A percentile compares a stretch with the other conserved stretches of the same genome.
Evolutionary conservation across 768 basidiomycete species (phyloP).

Genomic region (Chalciporus pseudorubinellus): DNA sequence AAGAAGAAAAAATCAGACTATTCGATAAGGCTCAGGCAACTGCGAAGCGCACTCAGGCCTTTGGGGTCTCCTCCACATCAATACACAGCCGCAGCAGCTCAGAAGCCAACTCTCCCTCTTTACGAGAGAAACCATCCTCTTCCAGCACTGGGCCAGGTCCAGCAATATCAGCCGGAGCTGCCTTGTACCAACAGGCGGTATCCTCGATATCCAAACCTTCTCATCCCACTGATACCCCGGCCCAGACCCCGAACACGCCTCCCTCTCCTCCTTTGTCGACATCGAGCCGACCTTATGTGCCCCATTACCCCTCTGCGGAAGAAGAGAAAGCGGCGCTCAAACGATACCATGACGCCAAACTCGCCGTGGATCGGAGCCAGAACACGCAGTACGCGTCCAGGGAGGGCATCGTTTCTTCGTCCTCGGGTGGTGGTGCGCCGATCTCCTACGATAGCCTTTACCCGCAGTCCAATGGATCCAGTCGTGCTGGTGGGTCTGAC

Average conservation of each 20-base stretch:
- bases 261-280: constrained; percentile 27
- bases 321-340: constrained; percentile 72
- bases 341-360: constrained; percentile 68
- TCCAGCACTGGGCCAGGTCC: constrained; percentile 14
- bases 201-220: constrained; percentile 33
- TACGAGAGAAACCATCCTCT: constrained; percentile 16
- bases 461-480: constrained; percentile 36
- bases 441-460: constrained; percentile 65
- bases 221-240: constrained; percentile 12
- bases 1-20: constrained; percentile 73
- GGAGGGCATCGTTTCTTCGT: constrained; percentile 19
- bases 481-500: constrained; percentile 27
- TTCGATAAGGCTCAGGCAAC: constrained; percentile 66
- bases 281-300: constrained; percentile 26
- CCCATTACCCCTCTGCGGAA: constrained; percentile 60
- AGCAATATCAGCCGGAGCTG: constrained; percentile 40
- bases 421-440: constrained; percentile 36
- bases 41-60: constrained; percentile 57
- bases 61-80: constrained; percentile 27
- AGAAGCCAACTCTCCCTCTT: constrained; percentile 20
- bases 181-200: constrained; percentile 46
- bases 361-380: constrained; percentile 65
- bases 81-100: constrained; percentile 29
- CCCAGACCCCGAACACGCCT: constrained; percentile 23
- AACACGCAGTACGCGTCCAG: constrained; percentile 26